A percentile compares a stretch with the other conserved stretches of the same genome.
Conservation (phyloP, 2,329 filamentous ascomycete species). For the Trichoderma asperellum region DNA sequence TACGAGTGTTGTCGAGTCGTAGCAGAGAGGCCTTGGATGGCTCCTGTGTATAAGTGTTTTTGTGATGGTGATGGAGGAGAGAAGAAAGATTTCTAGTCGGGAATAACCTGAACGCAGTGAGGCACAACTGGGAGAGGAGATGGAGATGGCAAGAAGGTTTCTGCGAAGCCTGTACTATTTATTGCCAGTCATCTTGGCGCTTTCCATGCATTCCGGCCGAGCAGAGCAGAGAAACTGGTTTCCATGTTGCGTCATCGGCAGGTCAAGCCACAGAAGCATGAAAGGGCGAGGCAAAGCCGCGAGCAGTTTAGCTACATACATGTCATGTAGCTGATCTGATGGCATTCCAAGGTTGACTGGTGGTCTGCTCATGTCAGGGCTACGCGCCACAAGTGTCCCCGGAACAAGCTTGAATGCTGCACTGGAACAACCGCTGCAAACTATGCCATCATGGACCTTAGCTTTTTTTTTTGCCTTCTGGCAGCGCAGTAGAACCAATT, state of each 20-base stretch:
- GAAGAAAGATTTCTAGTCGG: not conserved
- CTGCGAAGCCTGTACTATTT: conserved; percentile 23
- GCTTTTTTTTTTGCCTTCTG: not conserved
- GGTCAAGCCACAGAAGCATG: conserved; percentile 28
- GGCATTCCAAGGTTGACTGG: not conserved
- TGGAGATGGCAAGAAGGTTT: conserved; percentile 16
- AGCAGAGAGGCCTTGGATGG: not conserved
- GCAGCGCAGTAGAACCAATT: not conserved
- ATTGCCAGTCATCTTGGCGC: conserved; percentile 25
- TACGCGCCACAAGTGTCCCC: not conserved
- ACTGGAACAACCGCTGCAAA: not conserved
- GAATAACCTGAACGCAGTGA: not conserved
- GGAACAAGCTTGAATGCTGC: not conserved
- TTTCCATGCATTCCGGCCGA: conserved; percentile 29
- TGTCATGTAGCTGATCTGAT: not conserved
- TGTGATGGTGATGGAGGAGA: not conserved
- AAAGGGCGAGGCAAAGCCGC: not conserved
- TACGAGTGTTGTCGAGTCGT: not conserved
- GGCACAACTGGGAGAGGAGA: not conserved
- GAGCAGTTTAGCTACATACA: not conserved
- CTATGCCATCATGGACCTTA: not conserved
- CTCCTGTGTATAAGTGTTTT: not conserved
- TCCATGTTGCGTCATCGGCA: conserved; percentile 43
- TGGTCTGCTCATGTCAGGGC: not conserved
- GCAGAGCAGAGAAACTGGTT: not conserved